phyloP scores from a whole-genome alignment of 1,284 basidiomycete genomes.

The Retiboletus flavoniger region DNA sequence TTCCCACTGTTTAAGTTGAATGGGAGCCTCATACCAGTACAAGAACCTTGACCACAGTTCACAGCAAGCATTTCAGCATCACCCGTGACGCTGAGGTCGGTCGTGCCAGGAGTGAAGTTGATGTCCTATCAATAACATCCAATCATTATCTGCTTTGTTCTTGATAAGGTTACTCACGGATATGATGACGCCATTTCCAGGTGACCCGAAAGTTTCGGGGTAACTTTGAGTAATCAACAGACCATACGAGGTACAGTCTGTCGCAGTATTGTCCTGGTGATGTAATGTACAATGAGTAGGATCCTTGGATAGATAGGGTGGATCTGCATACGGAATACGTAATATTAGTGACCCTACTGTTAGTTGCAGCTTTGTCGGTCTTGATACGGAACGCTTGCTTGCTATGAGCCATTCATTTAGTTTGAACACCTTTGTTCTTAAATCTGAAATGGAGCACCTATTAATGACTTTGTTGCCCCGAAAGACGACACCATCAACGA shows the following conservation, averaged over 20 bases:
- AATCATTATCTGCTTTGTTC: not conserved
- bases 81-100: constrained; percentile 37
- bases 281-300: constrained; percentile 2
- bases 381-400: constrained; percentile 50
- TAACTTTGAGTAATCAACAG: constrained; percentile 51
- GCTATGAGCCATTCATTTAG: constrained; percentile 27
- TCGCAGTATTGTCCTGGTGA: constrained; percentile 43
- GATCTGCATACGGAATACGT: constrained; percentile 38
- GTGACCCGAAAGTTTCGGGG: constrained; percentile 42
- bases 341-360: constrained; percentile 42
- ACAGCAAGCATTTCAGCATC: constrained; percentile 40
- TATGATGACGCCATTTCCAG: constrained; percentile 47
- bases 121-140: constrained; percentile 33
- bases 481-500: constrained; percentile 50
- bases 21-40: constrained; percentile 36
- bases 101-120: constrained; percentile 38
- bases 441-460: constrained; percentile 26
- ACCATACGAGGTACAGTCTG: constrained; percentile 41
- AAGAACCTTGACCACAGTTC: constrained; percentile 47
- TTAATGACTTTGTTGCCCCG: constrained; percentile 49
- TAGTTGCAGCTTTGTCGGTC: constrained; percentile 39
- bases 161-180: constrained; percentile 20
- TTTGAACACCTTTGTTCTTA: not conserved
- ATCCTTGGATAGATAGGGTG: not conserved
- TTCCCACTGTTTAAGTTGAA: not conserved